These are phyloP conservation scores for Sclerotinia spermophila DNA, from an alignment of 2,329 filamentous ascomycete species.

Conservation along the genomic window DNA sequence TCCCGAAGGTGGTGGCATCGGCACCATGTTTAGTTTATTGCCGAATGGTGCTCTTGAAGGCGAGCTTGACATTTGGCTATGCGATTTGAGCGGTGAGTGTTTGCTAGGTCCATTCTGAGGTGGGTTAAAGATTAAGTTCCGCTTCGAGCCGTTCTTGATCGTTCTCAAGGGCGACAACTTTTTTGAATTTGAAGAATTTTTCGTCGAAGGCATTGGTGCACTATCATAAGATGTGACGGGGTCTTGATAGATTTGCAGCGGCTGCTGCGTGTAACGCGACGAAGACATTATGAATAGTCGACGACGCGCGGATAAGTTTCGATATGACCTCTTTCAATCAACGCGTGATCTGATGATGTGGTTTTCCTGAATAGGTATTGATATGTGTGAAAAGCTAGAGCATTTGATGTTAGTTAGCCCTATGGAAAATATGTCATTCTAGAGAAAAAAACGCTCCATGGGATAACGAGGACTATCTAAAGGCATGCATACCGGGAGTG, in stretches of 20 bases:
- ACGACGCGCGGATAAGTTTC: conserved; percentile 27
- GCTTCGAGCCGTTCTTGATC: conserved; percentile 44
- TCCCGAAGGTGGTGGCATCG: conserved; percentile 61
- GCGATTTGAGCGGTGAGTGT: conserved; percentile 67
- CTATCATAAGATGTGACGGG: conserved; percentile 43
- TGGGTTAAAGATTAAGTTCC: conserved; percentile 66
- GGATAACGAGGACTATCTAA: conserved; percentile 27
- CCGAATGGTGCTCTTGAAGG: conserved; percentile 58
- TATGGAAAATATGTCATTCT: conserved; percentile 20
- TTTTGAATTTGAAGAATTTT: conserved; percentile 26
- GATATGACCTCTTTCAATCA: conserved; percentile 10
- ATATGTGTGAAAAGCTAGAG: conserved; percentile 20
- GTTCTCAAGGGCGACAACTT: conserved; percentile 41
- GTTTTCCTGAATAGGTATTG: conserved; percentile 39
- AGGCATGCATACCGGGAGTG: conserved; percentile 30
- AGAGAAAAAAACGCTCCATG: conserved; percentile 19
- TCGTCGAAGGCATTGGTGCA: conserved; percentile 35
- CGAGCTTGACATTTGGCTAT: conserved; percentile 52
- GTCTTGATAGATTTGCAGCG: conserved; percentile 59
- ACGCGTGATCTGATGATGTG: conserved; percentile 52
- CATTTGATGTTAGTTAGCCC: conserved; percentile 30
- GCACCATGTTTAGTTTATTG: conserved; percentile 63
- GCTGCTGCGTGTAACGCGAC: conserved; percentile 50
- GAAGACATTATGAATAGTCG: conserved; percentile 44
- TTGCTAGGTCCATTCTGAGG: conserved; percentile 47